phyloP scores from a whole-genome alignment of 2,329 filamentous ascomycete species.

The Bretziella fagacearum region DNA sequence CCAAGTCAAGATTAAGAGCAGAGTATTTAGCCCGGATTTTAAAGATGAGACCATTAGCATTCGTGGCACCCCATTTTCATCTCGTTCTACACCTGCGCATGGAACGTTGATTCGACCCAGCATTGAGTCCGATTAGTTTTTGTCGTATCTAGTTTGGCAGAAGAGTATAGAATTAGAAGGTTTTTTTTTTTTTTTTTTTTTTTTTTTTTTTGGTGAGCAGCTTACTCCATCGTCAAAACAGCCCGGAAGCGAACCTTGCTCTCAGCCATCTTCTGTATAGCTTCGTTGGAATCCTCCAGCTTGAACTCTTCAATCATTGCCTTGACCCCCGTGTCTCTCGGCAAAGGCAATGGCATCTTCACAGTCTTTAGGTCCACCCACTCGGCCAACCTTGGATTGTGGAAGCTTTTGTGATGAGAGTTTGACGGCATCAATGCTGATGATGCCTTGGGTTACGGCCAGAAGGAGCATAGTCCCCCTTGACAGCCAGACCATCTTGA shows the following conservation, averaged over 20 bases:
- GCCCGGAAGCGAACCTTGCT: slow-evolving; percentile 31
- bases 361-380: slow-evolving; percentile 44
- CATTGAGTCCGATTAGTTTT: not conserved
- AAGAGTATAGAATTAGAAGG: not conserved
- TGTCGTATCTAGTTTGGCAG: not conserved
- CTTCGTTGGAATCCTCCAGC: slow-evolving; percentile 32
- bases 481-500: slow-evolving; percentile 33
- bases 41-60: not conserved
- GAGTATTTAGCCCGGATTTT: not conserved
- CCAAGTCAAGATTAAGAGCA: not conserved
- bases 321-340: slow-evolving; percentile 39
- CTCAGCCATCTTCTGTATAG: slow-evolving; percentile 26
- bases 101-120: not conserved
- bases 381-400: slow-evolving; percentile 47
- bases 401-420: slow-evolving; percentile 33
- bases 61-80: not conserved
- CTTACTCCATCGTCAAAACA: slow-evolving; percentile 25
- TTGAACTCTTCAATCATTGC: slow-evolving; percentile 50
- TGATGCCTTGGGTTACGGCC: slow-evolving; percentile 28
- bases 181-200: not conserved
- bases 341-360: slow-evolving; percentile 53
- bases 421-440: slow-evolving; percentile 25
- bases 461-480: slow-evolving; percentile 45
- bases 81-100: not conserved
- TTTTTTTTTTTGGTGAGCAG: not conserved